These are phyloP conservation scores for Huntiella decipiens DNA, from an alignment of 2,329 filamentous ascomycete species.

Conservation along the genomic window DNA sequence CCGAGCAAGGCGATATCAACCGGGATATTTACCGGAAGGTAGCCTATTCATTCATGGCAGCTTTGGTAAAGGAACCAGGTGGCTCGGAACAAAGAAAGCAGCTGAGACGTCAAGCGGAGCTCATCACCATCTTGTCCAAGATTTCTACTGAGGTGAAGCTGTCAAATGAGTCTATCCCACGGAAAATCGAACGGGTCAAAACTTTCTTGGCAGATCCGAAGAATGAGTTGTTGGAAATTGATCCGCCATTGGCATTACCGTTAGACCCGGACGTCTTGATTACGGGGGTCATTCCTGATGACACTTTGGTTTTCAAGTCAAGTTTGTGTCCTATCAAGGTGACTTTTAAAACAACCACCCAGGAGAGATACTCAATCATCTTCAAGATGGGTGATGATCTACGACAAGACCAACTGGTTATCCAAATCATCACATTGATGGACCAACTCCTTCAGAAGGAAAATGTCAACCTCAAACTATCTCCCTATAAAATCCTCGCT, in stretches of 20 bases:
- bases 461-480: constrained; percentile 84
- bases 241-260: constrained; percentile 72
- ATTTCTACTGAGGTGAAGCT: constrained; percentile 77
- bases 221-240: constrained; percentile 68
- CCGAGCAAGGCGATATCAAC: constrained; percentile 54
- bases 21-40: constrained; percentile 81
- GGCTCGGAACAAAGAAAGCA: constrained; percentile 57
- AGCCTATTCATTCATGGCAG: constrained; percentile 88
- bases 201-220: constrained; percentile 70
- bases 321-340: constrained; percentile 81
- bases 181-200: constrained; percentile 72
- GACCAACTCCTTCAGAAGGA: constrained; percentile 89
- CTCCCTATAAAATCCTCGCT: constrained; percentile 89
- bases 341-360: constrained; percentile 65
- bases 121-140: constrained; percentile 70
- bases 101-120: constrained; percentile 70
- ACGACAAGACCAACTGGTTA: constrained; percentile 89
- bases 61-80: constrained; percentile 52
- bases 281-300: constrained; percentile 61
- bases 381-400: constrained; percentile 97
- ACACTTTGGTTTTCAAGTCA: constrained; percentile 88
- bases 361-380: constrained; percentile 70
- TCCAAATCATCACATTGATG: constrained; percentile 95
- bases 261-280: constrained; percentile 70
- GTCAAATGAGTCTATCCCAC: constrained; percentile 55